Base-by-base conservation (phyloP, 306 rosid species). In the Gastrolobium villosum region DNA sequence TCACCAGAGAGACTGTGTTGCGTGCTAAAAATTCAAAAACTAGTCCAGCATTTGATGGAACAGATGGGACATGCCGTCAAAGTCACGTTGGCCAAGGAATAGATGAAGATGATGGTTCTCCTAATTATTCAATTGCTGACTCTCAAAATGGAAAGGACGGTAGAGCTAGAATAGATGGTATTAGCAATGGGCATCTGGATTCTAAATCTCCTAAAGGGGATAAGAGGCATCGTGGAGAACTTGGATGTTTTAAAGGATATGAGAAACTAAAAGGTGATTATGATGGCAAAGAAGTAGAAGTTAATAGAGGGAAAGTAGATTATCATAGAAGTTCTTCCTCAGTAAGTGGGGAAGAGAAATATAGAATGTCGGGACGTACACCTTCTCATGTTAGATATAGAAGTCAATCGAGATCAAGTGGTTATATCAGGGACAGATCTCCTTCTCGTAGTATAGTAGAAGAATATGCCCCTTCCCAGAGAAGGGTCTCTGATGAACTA, bases 381-480 rank as follows among this genome's bases (percentile, higher is more conserved):
- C 81, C 87, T 56, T 80, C 77, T 62, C 76, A 10, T 34, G 62
- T 81, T 61, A 80, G 79, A 44, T 35, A 52, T 26, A 81, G 89
- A 77, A 83, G 94, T 60, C 80, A 66, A 66, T 84, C 94, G 9
- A 84, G 81, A 78, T 89, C 89, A 6, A 65, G 66, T 61, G 84
- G 80, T 77, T 83, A 20, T 73, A 80, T 74, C 35, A 76, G 86
- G 59, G 89, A 76, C 72, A 82, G 86, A 70, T 83, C 92, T 65
- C 72, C 20, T 36, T 83, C 90, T 32, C 74, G 39, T 14, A 77
- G 86, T 76, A 79, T 77, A 13, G 44, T 64, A 59, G 93, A 91
- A 70, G 96, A 83, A 65, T 89, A 86, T 82, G 65, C 80, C 30
- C 63, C 70, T 28, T 78, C 75, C 5, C 89, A 70, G 75, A 83